Conservation (phyloP, 176 grass and related monocot genomes). For the Cenchrus americanus region DNA sequence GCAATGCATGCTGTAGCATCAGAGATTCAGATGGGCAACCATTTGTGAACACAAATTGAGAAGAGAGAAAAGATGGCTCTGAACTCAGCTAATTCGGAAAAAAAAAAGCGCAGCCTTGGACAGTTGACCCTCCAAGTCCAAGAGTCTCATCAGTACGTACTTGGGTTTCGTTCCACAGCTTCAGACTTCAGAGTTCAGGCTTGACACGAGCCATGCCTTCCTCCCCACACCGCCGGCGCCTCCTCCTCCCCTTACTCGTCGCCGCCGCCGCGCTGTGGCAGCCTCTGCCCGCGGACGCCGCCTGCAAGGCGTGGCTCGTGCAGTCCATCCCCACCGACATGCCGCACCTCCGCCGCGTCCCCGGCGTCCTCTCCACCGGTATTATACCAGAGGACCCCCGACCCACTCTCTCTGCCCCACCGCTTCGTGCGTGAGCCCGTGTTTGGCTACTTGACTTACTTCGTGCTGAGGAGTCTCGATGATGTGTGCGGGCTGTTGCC, state of each 20-base stretch:
- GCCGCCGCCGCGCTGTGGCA: constrained; percentile 7
- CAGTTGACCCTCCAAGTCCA: not conserved
- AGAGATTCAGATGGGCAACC: not conserved
- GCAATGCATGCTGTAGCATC: no score
- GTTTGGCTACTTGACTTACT: not conserved
- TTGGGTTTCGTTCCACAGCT: not conserved
- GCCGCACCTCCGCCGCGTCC: constrained; percentile 77
- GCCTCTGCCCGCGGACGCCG: not conserved
- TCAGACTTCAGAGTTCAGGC: not conserved
- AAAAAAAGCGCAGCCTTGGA: not conserved
- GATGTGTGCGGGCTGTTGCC: not conserved
- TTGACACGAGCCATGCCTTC: constrained; percentile 22
- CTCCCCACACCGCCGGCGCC: not conserved
- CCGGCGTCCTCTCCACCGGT: constrained; percentile 90
- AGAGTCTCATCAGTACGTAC: no score
- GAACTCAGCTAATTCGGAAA: not conserved
- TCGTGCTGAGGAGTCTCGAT: not conserved
- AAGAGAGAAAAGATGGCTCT: not conserved
- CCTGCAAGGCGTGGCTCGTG: constrained; percentile 91
- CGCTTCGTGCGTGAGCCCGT: not conserved
- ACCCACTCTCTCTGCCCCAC: not conserved
- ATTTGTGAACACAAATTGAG: not conserved
- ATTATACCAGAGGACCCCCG: not conserved
- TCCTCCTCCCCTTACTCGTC: constrained; percentile 20
- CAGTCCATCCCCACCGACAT: constrained; percentile 98